Base-by-base conservation (phyloP, 1,284 basidiomycete species). In the Pseudozyma tsukubaensis region DNA sequence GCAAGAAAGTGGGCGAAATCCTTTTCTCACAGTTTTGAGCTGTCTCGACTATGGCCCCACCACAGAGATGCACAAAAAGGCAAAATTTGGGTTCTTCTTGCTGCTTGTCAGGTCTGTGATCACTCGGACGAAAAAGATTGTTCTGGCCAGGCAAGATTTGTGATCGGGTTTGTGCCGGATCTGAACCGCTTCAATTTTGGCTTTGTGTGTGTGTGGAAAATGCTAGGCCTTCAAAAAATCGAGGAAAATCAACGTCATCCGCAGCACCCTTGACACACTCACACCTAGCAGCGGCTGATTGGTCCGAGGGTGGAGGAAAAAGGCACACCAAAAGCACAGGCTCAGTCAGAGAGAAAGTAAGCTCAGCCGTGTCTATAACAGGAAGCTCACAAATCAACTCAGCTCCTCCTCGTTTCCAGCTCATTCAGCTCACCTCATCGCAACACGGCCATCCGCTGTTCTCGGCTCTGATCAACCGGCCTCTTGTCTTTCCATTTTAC, bases 161-260 rank as follows among this genome's bases (percentile, higher is more conserved):
- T 65, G 62, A 65, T 65, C 62, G 57, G n/a, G n/a, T n/a, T n/a
- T n/a, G n/a, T n/a, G n/a, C n/a, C n/a, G n/a, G n/a, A n/a, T n/a
- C n/a, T n/a, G n/a, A n/a, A n/a, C n/a, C n/a, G n/a, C n/a, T n/a
- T n/a, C n/a, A 51, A 11, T 50, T 34, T 36, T 24, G 34, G 16
- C 16, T 36, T 7, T 29, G 40, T 40, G 21, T 29, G 35, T 32
- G 32, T 8, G 51, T 65, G 51, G 63, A 65, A 65, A 39, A 9
- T 65, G 63, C 63, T 60, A 60, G 63, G 42, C 37, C 36, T n/a
- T 42, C n/a, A n/a, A n/a, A n/a, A n/a, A n/a, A n/a, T n/a, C n/a
- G n/a, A n/a, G n/a, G 24, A n/a, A 11, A 35, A 10, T 16, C 32
- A n/a, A 21, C 62, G 47, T 65, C 39, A 52, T 52, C 50, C 64